phyloP scores from a whole-genome alignment of 179 eudicot genomes.

The Corrigiola litoralis region DNA sequence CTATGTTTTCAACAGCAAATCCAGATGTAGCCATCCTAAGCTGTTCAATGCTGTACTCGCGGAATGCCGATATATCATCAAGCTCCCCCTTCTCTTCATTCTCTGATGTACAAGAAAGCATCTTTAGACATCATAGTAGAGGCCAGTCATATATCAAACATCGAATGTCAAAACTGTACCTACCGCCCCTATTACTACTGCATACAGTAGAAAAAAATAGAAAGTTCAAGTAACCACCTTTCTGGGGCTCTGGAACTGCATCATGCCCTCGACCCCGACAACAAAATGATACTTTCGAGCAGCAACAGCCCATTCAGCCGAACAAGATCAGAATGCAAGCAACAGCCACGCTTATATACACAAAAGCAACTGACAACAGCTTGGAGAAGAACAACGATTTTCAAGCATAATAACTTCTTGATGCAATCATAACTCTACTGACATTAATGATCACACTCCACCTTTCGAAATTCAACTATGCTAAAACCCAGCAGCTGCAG shows the following conservation, averaged over 20 bases:
- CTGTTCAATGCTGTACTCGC: conserved; percentile 66
- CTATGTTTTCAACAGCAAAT: conserved; percentile 88
- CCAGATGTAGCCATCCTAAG: conserved; percentile 84
- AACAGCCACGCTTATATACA: conserved; percentile 10
- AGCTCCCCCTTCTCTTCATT: conserved; percentile 58
- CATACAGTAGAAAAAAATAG: neutral
- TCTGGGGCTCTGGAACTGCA: conserved; percentile 39
- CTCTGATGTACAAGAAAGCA: conserved; percentile 32
- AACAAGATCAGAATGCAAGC: conserved; percentile 13
- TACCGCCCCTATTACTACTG: neutral
- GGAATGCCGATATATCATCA: conserved; percentile 54
- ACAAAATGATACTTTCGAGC: conserved; percentile 50
- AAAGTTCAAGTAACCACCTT: conserved; percentile 29
- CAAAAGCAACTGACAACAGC: conserved; percentile 12
- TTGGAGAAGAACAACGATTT: conserved; percentile 14
- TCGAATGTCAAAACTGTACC: neutral
- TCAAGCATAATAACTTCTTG: conserved; percentile 19
- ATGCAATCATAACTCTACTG: neutral
- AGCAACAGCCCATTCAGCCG: conserved; percentile 59
- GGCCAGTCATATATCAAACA: neutral
- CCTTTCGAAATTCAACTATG: conserved; percentile 5
- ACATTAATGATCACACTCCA: neutral
- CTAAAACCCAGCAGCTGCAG: conserved; percentile 12
- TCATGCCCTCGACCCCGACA: conserved; percentile 47
- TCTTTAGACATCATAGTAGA: neutral